phyloP scores from a whole-genome alignment of 192 early-diverging fungal genomes.

The Thamnidium elegans region DNA sequence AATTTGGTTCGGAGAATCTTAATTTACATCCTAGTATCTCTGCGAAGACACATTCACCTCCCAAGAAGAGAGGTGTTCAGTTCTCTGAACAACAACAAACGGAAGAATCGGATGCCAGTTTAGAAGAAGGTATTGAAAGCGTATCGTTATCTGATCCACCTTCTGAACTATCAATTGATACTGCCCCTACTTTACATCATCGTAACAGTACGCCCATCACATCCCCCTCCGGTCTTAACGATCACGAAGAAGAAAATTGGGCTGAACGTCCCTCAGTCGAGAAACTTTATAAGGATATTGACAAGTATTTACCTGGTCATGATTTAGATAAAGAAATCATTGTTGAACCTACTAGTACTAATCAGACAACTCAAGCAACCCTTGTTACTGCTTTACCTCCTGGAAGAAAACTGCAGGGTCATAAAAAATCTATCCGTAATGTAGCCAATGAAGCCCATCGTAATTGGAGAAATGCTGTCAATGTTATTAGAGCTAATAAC shows the following conservation, averaged over 20 bases:
- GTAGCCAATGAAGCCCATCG: constrained; percentile 47
- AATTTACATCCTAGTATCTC: constrained; percentile 11
- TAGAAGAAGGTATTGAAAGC: background rate
- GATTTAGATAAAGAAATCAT: constrained; percentile 73
- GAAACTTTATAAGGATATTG: constrained; percentile 63
- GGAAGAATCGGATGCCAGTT: background rate
- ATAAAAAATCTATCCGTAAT: constrained; percentile 53
- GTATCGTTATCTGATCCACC: background rate
- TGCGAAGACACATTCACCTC: background rate
- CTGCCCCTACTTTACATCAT: background rate
- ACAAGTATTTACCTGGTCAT: constrained; percentile 71
- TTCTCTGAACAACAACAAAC: background rate
- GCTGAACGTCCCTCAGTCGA: constrained; percentile 63
- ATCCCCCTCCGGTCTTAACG: background rate
- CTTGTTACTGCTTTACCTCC: constrained; percentile 22
- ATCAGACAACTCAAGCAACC: constrained; percentile 16
- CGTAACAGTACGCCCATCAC: background rate
- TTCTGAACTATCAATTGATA: background rate
- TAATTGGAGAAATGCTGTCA: constrained; percentile 30
- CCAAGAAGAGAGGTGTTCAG: constrained; percentile 1
- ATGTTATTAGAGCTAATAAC: constrained; percentile 34
- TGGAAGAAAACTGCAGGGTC: constrained; percentile 12
- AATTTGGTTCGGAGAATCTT: constrained; percentile 8
- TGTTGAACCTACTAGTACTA: constrained; percentile 27
- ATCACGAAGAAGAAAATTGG: constrained; percentile 39